phyloP scores from a whole-genome alignment of 148 eudicot genomes.

The Persicaria tinctoria region DNA sequence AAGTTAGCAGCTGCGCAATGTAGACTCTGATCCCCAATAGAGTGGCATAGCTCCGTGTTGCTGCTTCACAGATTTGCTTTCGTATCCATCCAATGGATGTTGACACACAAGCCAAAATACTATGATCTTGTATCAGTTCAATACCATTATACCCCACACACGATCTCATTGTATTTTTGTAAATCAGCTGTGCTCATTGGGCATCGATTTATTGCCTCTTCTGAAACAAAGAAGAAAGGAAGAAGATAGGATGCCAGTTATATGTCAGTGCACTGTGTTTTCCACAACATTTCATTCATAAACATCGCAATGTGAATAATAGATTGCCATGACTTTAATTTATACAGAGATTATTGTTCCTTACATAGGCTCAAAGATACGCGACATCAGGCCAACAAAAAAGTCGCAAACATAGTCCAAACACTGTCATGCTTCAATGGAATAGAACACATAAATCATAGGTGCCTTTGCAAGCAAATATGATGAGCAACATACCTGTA shows the following conservation, averaged over 20 bases:
- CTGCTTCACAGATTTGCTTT: neutral
- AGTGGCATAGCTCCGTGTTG: neutral
- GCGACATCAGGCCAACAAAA: neutral
- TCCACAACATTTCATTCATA: too few species aligned
- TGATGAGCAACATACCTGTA: too few species aligned
- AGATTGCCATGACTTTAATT: too few species aligned
- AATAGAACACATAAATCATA: too few species aligned
- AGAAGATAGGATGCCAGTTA: too few species aligned
- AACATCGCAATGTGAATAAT: too few species aligned
- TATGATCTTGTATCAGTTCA: neutral
- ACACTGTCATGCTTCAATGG: neutral
- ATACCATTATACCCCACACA: neutral
- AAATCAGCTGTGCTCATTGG: neutral
- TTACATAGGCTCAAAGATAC: neutral
- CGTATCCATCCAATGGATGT: neutral
- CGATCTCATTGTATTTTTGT: neutral
- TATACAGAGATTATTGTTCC: neutral
- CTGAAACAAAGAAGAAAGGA: too few species aligned
- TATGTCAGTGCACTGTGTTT: too few species aligned
- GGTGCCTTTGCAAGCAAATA: too few species aligned
- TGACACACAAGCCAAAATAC: neutral
- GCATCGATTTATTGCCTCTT: too few species aligned
- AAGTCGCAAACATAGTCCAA: neutral
- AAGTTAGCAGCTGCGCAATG: slow-evolving; percentile 14
- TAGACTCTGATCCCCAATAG: neutral